A percentile compares a stretch with the other conserved stretches of the same genome.
Conservation (phyloP, 768 basidiomycete species). For the Trametes villosa region DNA sequence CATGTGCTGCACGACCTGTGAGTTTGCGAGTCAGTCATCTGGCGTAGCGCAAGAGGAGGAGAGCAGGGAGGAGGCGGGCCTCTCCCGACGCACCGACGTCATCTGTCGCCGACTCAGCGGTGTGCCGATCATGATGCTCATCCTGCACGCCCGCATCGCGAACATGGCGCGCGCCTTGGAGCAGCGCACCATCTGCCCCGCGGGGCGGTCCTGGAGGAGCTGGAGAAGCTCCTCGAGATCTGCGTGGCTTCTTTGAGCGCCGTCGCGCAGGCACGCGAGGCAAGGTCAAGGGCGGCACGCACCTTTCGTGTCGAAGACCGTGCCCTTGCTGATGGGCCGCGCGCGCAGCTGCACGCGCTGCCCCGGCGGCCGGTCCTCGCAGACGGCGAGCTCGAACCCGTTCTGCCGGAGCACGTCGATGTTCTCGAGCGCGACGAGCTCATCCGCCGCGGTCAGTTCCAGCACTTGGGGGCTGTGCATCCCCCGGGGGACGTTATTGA, state of each 20-base stretch:
- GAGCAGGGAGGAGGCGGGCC: too few relatives aligned
- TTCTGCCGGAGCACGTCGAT: constrained; percentile 81
- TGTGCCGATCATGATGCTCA: constrained; percentile 96
- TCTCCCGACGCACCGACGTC: constrained; percentile 64
- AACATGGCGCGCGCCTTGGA: constrained; percentile 96
- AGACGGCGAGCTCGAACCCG: constrained; percentile 82
- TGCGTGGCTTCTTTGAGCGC: constrained; percentile 36
- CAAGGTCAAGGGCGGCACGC: constrained; percentile 13
- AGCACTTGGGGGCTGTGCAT: constrained; percentile 71
- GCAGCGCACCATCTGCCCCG: constrained; percentile 86
- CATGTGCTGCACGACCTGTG: constrained; percentile 78
- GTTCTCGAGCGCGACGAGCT: constrained; percentile 86
- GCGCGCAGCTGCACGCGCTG: constrained; percentile 69
- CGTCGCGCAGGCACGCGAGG: constrained; percentile 4
- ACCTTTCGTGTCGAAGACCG: constrained; percentile 90
- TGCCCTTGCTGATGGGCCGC: constrained; percentile 91
- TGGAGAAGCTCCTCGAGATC: constrained; percentile 94
- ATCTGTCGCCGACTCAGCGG: constrained; percentile 79
- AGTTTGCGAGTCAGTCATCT: neutral
- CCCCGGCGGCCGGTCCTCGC: constrained; percentile 44
- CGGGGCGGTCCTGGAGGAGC: constrained; percentile 75
- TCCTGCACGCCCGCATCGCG: constrained; percentile 93
- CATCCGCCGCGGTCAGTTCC: constrained; percentile 88
- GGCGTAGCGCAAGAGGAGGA: neutral
- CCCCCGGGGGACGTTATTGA: neutral